Evolutionary conservation across 2,329 filamentous ascomycete genomes (phyloP).

Genomic region (Aspergillus nomiae): DNA sequence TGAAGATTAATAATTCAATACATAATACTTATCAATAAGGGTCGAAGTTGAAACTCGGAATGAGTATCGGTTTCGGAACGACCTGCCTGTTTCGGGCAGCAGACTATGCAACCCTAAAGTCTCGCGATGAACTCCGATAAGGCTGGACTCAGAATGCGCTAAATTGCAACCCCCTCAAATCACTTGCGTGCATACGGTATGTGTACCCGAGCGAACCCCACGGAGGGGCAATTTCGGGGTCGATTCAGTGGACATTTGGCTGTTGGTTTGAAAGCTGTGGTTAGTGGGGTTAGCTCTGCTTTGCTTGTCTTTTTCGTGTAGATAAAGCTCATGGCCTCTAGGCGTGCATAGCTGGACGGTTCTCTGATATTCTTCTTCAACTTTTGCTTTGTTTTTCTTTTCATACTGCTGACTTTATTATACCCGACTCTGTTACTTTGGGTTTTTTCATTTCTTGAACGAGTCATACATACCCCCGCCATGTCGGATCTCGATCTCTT

Average conservation of each 20-base stretch:
- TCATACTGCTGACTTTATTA: not conserved
- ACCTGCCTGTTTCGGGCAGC: not conserved
- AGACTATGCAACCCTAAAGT: not conserved
- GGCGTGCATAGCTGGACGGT: not conserved
- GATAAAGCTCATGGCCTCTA: not conserved
- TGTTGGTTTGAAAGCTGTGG: not conserved
- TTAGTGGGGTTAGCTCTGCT: not conserved
- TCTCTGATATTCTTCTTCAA: not conserved
- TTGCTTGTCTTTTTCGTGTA: not conserved
- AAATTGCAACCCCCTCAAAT: not conserved
- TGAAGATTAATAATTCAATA: not conserved
- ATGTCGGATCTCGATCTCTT: constrained; percentile 22
- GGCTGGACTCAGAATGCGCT: not conserved
- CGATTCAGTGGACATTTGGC: not conserved
- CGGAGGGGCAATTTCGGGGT: not conserved
- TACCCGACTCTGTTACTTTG: not conserved
- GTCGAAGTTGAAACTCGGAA: no score
- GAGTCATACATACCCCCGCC: not conserved
- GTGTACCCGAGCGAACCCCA: not conserved
- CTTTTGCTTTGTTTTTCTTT: no score
- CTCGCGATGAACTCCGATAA: not conserved
- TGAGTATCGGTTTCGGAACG: not conserved
- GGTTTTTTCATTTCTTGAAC: not conserved
- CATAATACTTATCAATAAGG: no score
- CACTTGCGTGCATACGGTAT: not conserved